These are phyloP conservation scores for Cercospora beticola DNA, from an alignment of 2,329 filamentous ascomycete species.

Conservation along the genomic window DNA sequence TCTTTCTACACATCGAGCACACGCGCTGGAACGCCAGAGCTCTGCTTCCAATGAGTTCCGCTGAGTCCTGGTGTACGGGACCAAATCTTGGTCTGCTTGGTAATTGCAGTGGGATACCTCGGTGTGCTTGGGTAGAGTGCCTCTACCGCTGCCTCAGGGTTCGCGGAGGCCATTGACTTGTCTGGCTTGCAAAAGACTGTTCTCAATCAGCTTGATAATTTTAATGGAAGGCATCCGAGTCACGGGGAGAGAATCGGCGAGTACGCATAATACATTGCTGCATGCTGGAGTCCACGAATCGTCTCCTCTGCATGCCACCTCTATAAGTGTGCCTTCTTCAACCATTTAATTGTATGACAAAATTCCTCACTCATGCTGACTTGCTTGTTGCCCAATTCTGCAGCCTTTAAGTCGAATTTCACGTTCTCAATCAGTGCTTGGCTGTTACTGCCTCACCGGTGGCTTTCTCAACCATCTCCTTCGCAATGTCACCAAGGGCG, in stretches of 20 bases:
- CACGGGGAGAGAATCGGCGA: background rate
- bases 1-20: background rate
- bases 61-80: background rate
- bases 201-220: background rate
- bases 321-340: background rate
- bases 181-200: background rate
- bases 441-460: conserved; percentile 64
- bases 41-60: background rate
- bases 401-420: background rate
- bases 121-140: background rate
- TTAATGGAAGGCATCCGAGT: background rate
- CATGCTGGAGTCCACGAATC: background rate
- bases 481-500: conserved; percentile 83
- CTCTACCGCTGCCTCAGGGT: background rate
- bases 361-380: background rate
- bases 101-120: background rate
- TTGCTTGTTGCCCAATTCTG: background rate
- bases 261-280: background rate
- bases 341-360: background rate
- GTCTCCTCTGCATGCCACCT: background rate
- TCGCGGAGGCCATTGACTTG: background rate
- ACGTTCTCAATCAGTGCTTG: conserved; percentile 55
- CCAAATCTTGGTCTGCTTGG: background rate
- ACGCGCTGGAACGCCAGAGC: background rate
- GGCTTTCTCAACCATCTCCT: conserved; percentile 64